Percentiles rank a stretch among this genome's conserved stretches.
Conservation (phyloP, 202 grass and related monocot genomes). For the Brachypodium distachyon region DNA sequence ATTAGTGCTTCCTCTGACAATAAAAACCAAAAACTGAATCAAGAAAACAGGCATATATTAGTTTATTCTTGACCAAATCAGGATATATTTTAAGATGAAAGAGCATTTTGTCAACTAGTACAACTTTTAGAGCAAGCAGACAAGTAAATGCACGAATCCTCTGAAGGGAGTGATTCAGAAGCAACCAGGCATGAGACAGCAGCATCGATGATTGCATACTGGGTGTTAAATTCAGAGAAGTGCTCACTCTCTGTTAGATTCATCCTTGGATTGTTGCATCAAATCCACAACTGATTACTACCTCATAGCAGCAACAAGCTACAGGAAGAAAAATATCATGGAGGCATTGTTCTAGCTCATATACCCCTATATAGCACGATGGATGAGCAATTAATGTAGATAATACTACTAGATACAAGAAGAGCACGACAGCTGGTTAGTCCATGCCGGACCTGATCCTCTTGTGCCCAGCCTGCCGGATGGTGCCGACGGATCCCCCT, state of each 20-base stretch:
- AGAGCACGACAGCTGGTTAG: neutral
- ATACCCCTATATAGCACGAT: neutral
- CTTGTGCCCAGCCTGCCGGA: constrained; percentile 45
- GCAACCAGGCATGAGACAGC: neutral
- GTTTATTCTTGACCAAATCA: neutral
- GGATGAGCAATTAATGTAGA: neutral
- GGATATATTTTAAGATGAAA: neutral
- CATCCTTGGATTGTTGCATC: constrained; percentile 15
- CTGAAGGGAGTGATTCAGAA: neutral
- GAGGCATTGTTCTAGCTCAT: constrained; percentile 18
- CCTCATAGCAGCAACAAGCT: neutral
- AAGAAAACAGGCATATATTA: neutral
- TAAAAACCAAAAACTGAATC: constrained; percentile 2
- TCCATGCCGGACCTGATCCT: constrained; percentile 49
- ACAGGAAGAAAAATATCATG: constrained; percentile 13
- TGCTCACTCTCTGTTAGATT: constrained; percentile 13
- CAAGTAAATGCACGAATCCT: neutral
- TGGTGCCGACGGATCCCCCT: constrained; percentile 50
- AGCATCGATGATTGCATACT: neutral
- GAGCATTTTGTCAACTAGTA: neutral
- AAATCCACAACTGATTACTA: constrained; percentile 5
- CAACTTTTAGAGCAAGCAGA: neutral
- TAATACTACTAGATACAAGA: constrained; percentile 15
- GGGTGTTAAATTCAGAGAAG: neutral
- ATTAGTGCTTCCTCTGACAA: neutral